Base-by-base conservation (phyloP, 2,329 filamentous ascomycete species). In the Ascochyta rabiei region DNA sequence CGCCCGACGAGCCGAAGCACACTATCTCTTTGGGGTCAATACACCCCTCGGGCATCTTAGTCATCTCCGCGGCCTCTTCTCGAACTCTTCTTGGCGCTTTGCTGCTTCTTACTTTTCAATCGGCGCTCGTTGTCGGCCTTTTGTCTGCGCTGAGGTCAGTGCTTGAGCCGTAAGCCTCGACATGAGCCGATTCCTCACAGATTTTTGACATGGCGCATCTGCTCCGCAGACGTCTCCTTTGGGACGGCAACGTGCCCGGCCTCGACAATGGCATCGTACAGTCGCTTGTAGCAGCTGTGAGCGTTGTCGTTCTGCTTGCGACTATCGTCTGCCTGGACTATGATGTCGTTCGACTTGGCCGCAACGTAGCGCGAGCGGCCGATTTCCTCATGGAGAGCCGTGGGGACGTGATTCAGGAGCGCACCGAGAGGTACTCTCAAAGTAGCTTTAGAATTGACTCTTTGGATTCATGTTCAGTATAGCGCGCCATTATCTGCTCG, bases 391-490 rank as follows among this genome's bases (percentile, higher is more conserved):
- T 86, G 84, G 8, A 88, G 74, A 9, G 83, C 62, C 18, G 70
- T 72, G 38, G 86, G 86, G 19, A 88, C 69, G 38, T 83, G 71
- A 10, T 79, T 78, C 12, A 86, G 71, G 35, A 88, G 76, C 7
- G 77, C 70, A 21, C 78, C 73, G 45, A 85, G 72, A 16, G 83
- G 77, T 30, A 88, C 73, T 61, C 81, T 82, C 30, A 88, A 71
- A n/a, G 85, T 87, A 52, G 85, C 85, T 76, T 88, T 88, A 31
- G 86, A 86, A 68, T 85, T 87, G 60, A 87, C 82, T 78, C 86
- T 88, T 70, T 54, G 52, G 41, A 15, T 28, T 51, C 50, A 59
- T 53, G 86, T 82, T 66, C 61, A 67, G 64, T 49, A 57, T 55
- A 60, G 64, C 54, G 61, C 58, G 56, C 48, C 56, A 55, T 56